A percentile compares a stretch with the other conserved stretches of the same genome.
These are phyloP conservation scores for Fusarium fracticaudum DNA, from an alignment of 2,329 filamentous ascomycete species.

Conservation along the genomic window DNA sequence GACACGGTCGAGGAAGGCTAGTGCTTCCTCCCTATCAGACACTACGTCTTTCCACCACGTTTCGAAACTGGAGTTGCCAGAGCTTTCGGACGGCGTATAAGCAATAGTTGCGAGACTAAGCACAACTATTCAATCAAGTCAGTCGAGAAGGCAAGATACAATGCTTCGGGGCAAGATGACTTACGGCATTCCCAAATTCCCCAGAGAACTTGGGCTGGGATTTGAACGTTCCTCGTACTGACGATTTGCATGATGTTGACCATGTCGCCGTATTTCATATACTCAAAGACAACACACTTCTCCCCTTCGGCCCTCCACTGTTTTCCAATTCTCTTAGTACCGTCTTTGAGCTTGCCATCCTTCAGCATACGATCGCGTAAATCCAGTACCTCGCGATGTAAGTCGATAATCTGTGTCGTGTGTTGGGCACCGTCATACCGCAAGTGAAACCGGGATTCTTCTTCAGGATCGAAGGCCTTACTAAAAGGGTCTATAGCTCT, in stretches of 20 bases:
- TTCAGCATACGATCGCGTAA: conserved; percentile 8
- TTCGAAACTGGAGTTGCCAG: conserved; percentile 19
- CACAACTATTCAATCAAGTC: conserved; percentile 36
- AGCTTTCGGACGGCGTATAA: conserved; percentile 30
- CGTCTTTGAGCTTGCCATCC: neutral
- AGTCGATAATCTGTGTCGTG: conserved; percentile 42
- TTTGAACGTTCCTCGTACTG: neutral
- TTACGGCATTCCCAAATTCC: conserved; percentile 46
- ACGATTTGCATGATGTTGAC: conserved; percentile 24
- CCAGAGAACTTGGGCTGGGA: conserved; percentile 41
- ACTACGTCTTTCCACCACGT: neutral
- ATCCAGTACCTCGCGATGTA: conserved; percentile 17
- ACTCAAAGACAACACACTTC: conserved; percentile 42
- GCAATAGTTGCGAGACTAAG: conserved; percentile 42
- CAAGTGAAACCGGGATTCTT: conserved; percentile 39
- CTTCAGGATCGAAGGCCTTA: neutral
- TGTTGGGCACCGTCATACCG: conserved; percentile 43
- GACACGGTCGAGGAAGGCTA: conserved; percentile 2
- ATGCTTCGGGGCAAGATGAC: conserved; percentile 1
- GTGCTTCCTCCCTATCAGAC: neutral
- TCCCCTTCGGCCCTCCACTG: neutral
- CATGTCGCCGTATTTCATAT: conserved; percentile 39
- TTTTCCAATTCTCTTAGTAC: neutral
- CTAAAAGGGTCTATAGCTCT: neutral
- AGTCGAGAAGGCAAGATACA: neutral